These are phyloP conservation scores for Saccharomyces uvarum DNA, from an alignment of 1,139 yeast species.

Conservation along the genomic window DNA sequence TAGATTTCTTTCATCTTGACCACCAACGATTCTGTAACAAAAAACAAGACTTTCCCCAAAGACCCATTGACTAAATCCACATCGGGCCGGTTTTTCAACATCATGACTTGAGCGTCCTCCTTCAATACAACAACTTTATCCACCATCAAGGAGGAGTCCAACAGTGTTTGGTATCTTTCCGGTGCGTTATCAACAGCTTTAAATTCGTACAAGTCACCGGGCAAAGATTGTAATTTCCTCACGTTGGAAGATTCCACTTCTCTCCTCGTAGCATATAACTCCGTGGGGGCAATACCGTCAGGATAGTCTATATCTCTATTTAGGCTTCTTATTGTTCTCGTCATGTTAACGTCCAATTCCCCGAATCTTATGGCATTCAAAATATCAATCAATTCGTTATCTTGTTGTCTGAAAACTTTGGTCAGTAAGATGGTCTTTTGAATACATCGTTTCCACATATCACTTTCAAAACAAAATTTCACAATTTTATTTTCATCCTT, in stretches of 20 bases:
- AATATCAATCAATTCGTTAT: constrained; percentile 58
- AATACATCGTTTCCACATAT: constrained; percentile 49
- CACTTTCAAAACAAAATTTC: constrained; percentile 51
- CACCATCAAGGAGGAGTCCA: constrained; percentile 59
- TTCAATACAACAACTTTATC: constrained; percentile 57
- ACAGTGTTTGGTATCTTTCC: constrained; percentile 24
- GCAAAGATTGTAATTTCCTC: constrained; percentile 42
- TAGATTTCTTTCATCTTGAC: constrained; percentile 19
- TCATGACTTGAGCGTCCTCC: constrained; percentile 89
- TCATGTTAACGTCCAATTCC: constrained; percentile 41
- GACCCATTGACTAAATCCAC: constrained; percentile 80
- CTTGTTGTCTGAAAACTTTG: constrained; percentile 66
- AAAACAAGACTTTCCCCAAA: constrained; percentile 59
- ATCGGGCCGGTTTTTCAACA: constrained; percentile 81
- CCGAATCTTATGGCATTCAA: constrained; percentile 71
- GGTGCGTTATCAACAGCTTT: constrained; percentile 43
- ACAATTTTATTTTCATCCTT: constrained; percentile 28
- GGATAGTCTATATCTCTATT: constrained; percentile 48
- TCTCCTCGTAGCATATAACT: constrained; percentile 62
- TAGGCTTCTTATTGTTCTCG: constrained; percentile 40
- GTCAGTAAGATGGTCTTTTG: constrained; percentile 51
- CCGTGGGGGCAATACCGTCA: constrained; percentile 79
- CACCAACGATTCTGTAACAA: constrained; percentile 27
- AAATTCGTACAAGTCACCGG: constrained; percentile 36
- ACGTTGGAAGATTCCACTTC: constrained; percentile 70